phyloP scores from a whole-genome alignment of 106 monocot species.

The Phalaenopsis equestris region DNA sequence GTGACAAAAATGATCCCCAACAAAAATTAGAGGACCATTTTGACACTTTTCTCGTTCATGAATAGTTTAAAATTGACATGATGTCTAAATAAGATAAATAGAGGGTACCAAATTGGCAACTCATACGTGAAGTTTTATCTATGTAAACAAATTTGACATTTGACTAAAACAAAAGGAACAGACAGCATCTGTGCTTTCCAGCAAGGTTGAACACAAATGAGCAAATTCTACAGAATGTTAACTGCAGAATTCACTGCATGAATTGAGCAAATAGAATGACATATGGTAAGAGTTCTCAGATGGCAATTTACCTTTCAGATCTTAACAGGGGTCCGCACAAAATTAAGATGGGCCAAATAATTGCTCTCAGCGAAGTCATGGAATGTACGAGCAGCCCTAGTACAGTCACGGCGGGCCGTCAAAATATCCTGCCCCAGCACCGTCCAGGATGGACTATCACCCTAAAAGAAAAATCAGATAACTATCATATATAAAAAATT shows the following conservation, averaged over 20 bases:
- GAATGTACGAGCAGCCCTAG: constrained; percentile 49
- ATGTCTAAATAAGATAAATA: background rate
- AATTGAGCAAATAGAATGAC: background rate
- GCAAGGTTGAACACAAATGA: background rate
- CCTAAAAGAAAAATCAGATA: constrained; percentile 26
- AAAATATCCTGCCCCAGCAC: constrained; percentile 33
- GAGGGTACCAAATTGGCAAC: background rate
- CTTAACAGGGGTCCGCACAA: constrained; percentile 42
- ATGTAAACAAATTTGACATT: background rate
- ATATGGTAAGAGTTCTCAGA: background rate
- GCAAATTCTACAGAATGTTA: background rate
- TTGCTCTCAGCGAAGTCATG: constrained; percentile 98
- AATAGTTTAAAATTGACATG: background rate
- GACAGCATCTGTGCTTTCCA: background rate
- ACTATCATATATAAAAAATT: too few relatives aligned
- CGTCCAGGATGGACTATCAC: constrained; percentile 26
- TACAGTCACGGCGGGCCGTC: constrained; percentile 29
- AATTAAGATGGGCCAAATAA: constrained; percentile 69
- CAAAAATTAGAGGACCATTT: too few relatives aligned
- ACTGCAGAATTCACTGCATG: background rate
- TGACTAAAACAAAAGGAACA: background rate
- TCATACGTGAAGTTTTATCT: background rate
- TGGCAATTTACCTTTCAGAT: constrained; percentile 28
- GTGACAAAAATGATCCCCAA: too few relatives aligned
- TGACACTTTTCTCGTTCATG: background rate